Conservation (phyloP, 805 yeast genomes). For the Saturnispora quitensis region DNA sequence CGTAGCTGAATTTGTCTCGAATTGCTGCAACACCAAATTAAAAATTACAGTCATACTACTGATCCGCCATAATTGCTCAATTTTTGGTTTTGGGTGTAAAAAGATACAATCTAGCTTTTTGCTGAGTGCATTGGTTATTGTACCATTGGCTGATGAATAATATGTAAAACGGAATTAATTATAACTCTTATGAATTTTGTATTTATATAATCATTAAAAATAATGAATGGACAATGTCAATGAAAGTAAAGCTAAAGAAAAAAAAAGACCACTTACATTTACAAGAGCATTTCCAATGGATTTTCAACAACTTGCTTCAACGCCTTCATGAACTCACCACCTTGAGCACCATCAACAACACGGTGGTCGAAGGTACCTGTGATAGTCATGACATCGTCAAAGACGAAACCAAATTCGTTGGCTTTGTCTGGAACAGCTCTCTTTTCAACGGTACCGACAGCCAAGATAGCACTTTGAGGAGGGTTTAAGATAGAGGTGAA, state of each 20-base stretch:
- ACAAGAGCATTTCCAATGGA: constrained; percentile 88
- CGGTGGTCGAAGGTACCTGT: constrained; percentile 99
- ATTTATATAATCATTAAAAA: not conserved
- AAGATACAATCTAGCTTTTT: no score
- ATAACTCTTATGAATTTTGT: not conserved
- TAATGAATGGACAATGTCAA: not conserved
- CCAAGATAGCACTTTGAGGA: constrained; percentile 91
- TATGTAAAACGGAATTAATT: not conserved
- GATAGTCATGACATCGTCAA: constrained; percentile 83
- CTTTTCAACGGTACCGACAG: constrained; percentile 88
- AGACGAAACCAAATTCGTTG: constrained; percentile 83
- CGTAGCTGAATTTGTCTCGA: not conserved
- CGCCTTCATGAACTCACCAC: constrained; percentile 93
- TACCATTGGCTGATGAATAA: not conserved
- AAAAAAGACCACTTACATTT: constrained; percentile 16
- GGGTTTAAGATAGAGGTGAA: constrained; percentile 98
- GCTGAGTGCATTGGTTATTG: not conserved
- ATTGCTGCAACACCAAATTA: not conserved
- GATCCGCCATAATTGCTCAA: not conserved
- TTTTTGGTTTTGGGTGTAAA: not conserved
- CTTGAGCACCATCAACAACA: constrained; percentile 92
- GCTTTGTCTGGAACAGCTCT: constrained; percentile 89
- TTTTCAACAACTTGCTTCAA: constrained; percentile 87
- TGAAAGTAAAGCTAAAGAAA: not conserved
- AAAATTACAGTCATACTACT: no score